phyloP scores from a whole-genome alignment of 768 basidiomycete genomes.

The Boletales sp. region DNA sequence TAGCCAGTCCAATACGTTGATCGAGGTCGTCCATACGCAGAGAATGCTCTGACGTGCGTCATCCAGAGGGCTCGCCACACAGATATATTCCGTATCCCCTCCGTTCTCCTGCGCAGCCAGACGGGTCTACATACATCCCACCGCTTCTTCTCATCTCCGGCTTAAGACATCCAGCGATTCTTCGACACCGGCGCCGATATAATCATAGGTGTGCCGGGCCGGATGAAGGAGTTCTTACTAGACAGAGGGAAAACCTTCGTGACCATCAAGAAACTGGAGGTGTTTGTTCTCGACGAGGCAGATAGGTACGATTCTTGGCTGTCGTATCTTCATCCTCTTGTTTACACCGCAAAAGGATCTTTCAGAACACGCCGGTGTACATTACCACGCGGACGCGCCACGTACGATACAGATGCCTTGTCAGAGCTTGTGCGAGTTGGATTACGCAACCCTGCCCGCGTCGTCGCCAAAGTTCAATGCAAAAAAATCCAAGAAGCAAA shows the following conservation, averaged over 20 bases:
- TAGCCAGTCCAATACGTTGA: conserved; percentile 93
- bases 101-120: conserved; percentile 72
- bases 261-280: conserved; percentile 80
- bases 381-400: conserved; percentile 91
- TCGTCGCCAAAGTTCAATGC: conserved; percentile 90
- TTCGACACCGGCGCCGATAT: conserved; percentile 76
- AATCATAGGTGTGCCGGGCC: conserved; percentile 89
- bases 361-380: conserved; percentile 69
- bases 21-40: neutral
- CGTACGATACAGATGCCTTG: conserved; percentile 91
- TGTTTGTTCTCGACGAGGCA: conserved; percentile 93
- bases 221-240: conserved; percentile 86
- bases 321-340: neutral
- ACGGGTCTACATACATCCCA: conserved; percentile 43
- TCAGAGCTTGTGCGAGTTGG: conserved; percentile 92
- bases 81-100: conserved; percentile 88
- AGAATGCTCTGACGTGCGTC: neutral
- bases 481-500: conserved; percentile 43
- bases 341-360: conserved; percentile 46
- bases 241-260: conserved; percentile 70
- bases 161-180: conserved; percentile 81
- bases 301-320: conserved; percentile 60
- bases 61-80: conserved; percentile 83
- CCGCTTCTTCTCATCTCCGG: conserved; percentile 80
- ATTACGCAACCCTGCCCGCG: conserved; percentile 79